Evolutionary conservation across 2,329 filamentous ascomycete genomes (phyloP), one percentile per base, ranked within the genome.

Genomic region (Tolypocladium ophioglossoides): DNA sequence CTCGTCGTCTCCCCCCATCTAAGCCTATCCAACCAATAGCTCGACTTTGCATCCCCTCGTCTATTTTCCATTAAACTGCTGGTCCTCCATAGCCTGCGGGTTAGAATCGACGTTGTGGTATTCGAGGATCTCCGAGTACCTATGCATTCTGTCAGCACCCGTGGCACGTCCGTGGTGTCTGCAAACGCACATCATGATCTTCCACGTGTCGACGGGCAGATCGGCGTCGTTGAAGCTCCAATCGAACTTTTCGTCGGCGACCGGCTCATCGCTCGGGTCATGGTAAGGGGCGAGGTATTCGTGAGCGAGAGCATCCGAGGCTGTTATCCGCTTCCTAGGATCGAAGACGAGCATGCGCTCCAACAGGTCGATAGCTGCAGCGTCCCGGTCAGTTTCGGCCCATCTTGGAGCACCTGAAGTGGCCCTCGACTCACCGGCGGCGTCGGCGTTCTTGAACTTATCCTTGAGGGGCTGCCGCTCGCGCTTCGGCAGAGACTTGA

Each of bases 161-260:
- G 5, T 6, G 12, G 30, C 18, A 2, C 10, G n/a, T 9, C 10
- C 12, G 37, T 22, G 16, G 22, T 6, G 22, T 20, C 18, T 52
- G 38, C 56, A 40, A 30, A 70, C 87, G 68, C 79, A 96, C 94
- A 99, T 99, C 94, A 97, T 99, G 69, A 99, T 96, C 78, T 99
- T 99, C 94, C 94, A 99, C n/a, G 91, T 96, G 68, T 99, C 94
- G 51, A 97, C 91, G 1, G 94, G 92, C 55, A 99, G 77, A 68
- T 99, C 94, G 50, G 92, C 94, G 64, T 99, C 94, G 71, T 97
- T 97, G 75, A 99, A 99, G 53, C 91, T 96, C 94, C 94, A 99
- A 70, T 99, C 94, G 65, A 99, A 99, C 75, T 96, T 96, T 77
- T 96, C 91, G 57, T 96, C 89, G 24, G 94, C 89, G 18, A 91